Evolutionary conservation across 331 rosid genomes (phyloP), one percentile per base, ranked within the genome.

Genomic region (Spiraea crenata): DNA sequence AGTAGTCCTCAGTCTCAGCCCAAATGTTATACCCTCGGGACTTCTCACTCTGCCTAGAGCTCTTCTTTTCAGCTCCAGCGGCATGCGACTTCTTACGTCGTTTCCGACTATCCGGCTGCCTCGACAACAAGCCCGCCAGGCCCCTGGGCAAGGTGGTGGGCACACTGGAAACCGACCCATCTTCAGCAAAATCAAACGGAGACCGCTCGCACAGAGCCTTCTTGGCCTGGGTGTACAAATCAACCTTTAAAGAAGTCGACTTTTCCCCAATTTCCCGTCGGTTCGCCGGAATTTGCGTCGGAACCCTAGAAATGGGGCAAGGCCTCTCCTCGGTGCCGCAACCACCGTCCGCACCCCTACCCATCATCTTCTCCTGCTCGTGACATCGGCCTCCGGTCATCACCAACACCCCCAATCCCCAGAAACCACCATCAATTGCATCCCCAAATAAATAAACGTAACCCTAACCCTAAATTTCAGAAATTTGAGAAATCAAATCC

Each of bases 311-410:
- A 71, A 80, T 74, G 39, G 84, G 77, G 55, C 74, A 71, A 17
- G 87, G 72, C 82, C 78, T 69, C 75, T 82, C 87, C 78, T 77
- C 81, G 71, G 87, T 71, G 63, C 89, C 76, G 47, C 80, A 70
- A 60, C 77, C 83, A 38, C 81, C 78, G 61, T 79, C 85, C 71
- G 76, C 85, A 73, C 87, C 90, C 83, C 82, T 71, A 72, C 86
- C 88, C 83, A 74, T 78, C 95, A 77, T 83, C 67, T 73, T 79
- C 87, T 61, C 73, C 82, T 78, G 73, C 81, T 82, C 90, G 83
- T 79, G 86, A 82, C 93, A 95, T 91, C 86, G 86, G 71, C 55
- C 86, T 66, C 84, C 93, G 80, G 90, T 89, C 97, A 95, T 91
- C 82, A 75, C 83, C 99, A 77, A 85, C 77, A 81, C 76, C 76